A percentile compares a stretch with the other conserved stretches of the same genome.
phyloP scores from a whole-genome alignment of 805 yeast genomes.

The Metschnikowia cerradonensis region DNA sequence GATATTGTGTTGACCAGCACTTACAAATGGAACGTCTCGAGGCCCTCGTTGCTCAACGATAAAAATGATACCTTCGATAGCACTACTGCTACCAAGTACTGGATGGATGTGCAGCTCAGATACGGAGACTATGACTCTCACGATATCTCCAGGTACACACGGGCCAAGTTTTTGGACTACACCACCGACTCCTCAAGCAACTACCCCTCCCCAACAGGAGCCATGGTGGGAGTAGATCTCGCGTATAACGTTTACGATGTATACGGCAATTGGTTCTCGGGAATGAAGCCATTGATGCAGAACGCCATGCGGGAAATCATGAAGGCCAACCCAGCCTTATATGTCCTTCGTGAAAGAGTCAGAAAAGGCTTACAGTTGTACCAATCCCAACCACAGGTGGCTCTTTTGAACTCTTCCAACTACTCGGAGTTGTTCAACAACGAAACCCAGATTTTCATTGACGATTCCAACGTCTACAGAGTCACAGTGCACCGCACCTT shows the following conservation, averaged over 20 bases:
- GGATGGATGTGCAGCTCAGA: conserved; percentile 93
- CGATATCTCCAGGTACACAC: conserved; percentile 87
- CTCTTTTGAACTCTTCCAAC: conserved; percentile 82
- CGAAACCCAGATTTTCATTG: conserved; percentile 82
- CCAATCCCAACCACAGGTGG: conserved; percentile 91
- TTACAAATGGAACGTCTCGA: conserved; percentile 75
- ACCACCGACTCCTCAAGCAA: conserved; percentile 80
- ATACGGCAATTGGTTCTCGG: conserved; percentile 97
- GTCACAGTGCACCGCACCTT: conserved; percentile 87
- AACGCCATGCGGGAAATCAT: conserved; percentile 90
- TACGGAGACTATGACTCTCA: conserved; percentile 98
- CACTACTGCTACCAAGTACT: conserved; percentile 65
- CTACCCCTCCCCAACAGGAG: conserved; percentile 92
- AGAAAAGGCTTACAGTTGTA: conserved; percentile 91
- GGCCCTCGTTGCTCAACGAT: conserved; percentile 77
- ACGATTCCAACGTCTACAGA: conserved; percentile 91
- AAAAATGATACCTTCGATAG: conserved; percentile 60
- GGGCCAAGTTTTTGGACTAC: conserved; percentile 90
- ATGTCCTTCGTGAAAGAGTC: conserved; percentile 87
- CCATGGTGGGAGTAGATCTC: conserved; percentile 83
- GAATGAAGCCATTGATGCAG: conserved; percentile 82
- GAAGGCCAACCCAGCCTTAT: conserved; percentile 92
- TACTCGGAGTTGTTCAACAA: conserved; percentile 85
- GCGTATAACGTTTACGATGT: conserved; percentile 96
- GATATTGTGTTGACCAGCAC: conserved; percentile 76